phyloP scores from a whole-genome alignment of 2,329 filamentous ascomycete genomes.

The Aspergillus jensenii region DNA sequence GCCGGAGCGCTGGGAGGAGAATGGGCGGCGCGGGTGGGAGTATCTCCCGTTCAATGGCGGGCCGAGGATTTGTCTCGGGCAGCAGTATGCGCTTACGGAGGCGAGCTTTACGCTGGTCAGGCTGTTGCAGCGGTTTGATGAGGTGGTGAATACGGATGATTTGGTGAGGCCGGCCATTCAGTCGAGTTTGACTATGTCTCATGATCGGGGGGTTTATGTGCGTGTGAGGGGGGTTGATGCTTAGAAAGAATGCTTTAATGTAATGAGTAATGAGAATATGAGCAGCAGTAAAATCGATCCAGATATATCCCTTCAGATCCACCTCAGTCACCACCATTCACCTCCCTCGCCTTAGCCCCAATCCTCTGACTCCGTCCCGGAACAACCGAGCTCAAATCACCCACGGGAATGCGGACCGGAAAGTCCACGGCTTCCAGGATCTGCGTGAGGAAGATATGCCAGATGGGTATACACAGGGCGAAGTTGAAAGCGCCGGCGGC shows the following conservation, averaged over 20 bases:
- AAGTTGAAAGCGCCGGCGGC: conserved; percentile 54
- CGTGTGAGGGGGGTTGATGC: too few relatives aligned
- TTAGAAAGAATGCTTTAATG: too few relatives aligned
- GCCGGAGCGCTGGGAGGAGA: conserved; percentile 20
- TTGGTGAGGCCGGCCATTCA: too few relatives aligned
- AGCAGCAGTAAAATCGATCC: too few relatives aligned
- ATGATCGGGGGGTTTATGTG: too few relatives aligned
- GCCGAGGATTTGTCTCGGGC: conserved; percentile 12
- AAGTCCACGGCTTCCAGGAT: conserved; percentile 58
- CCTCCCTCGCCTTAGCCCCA: neutral
- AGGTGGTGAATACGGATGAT: too few relatives aligned
- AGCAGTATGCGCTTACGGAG: conserved; percentile 15
- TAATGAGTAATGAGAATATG: too few relatives aligned
- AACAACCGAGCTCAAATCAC: conserved; percentile 54
- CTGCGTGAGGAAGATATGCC: conserved; percentile 59
- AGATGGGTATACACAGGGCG: conserved; percentile 51
- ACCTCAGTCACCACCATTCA: too few relatives aligned
- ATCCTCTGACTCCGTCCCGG: conserved; percentile 37
- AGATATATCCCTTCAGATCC: too few relatives aligned
- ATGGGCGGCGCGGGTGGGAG: conserved; percentile 1
- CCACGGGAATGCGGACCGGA: conserved; percentile 56
- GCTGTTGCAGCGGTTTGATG: neutral
- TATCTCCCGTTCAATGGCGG: conserved; percentile 14
- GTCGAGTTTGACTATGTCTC: too few relatives aligned
- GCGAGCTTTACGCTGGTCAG: conserved; percentile 5